Evolutionary conservation across 148 eudicot species (phyloP).

Genomic region (Polygonum maritimum): DNA sequence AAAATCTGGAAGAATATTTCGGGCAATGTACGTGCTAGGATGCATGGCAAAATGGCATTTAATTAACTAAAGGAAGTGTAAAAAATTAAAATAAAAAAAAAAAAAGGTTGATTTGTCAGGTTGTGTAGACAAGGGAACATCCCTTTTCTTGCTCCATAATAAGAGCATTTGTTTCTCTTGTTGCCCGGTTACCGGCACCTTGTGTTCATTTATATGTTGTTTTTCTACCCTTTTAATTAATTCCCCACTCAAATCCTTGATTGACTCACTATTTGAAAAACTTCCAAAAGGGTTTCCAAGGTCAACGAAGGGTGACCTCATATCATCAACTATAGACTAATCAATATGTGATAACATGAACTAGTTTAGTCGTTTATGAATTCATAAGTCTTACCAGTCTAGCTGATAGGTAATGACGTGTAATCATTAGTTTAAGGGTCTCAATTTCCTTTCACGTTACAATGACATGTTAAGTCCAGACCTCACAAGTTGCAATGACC

Average conservation of each 20-base stretch:
- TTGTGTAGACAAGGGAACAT: constrained; percentile 11
- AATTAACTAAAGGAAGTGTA: neutral
- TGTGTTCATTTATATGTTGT: neutral
- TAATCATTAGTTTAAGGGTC: too few relatives aligned
- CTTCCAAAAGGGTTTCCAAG: neutral
- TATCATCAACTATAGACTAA: too few relatives aligned
- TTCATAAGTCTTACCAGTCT: too few relatives aligned
- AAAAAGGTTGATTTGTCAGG: neutral
- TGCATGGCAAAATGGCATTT: constrained; percentile 4
- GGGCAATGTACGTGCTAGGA: neutral
- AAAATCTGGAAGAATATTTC: neutral
- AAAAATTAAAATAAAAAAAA: neutral
- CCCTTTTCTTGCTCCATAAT: constrained; percentile 11
- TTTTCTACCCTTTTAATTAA: neutral
- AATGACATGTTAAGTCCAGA: too few relatives aligned
- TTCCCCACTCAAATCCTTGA: neutral
- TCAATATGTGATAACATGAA: too few relatives aligned
- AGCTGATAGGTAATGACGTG: too few relatives aligned
- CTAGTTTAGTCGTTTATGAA: too few relatives aligned
- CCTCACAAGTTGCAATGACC: too few relatives aligned
- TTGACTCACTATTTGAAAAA: neutral
- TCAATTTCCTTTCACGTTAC: too few relatives aligned
- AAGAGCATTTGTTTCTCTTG: neutral
- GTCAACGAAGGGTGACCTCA: too few relatives aligned
- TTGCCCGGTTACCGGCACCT: neutral